Evolutionary conservation across 805 yeast genomes (phyloP).

Genomic region (Lachancea fermentati): DNA sequence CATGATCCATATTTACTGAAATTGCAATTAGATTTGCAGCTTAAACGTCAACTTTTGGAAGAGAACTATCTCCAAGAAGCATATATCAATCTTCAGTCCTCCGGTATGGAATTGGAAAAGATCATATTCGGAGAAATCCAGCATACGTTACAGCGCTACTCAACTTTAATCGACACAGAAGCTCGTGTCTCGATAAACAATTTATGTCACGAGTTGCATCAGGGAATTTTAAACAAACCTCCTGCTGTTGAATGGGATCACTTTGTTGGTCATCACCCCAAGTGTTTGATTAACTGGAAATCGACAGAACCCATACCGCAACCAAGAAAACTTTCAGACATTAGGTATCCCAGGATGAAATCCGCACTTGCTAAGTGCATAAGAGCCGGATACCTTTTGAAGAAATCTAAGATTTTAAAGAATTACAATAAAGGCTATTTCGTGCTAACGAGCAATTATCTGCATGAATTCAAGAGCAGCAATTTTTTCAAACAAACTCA

Average conservation of each 20-base stretch:
- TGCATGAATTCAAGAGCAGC: conserved; percentile 56
- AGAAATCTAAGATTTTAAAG: conserved; percentile 57
- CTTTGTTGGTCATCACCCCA: conserved; percentile 44
- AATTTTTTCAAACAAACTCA: conserved; percentile 25
- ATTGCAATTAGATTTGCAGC: conserved; percentile 56
- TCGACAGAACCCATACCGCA: conserved; percentile 37
- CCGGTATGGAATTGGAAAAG: conserved; percentile 60
- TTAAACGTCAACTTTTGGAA: conserved; percentile 54
- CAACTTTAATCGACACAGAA: conserved; percentile 47
- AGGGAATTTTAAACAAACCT: conserved; percentile 48
- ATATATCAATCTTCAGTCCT: conserved; percentile 54
- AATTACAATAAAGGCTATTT: conserved; percentile 59
- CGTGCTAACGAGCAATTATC: conserved; percentile 58
- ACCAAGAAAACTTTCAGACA: conserved; percentile 45
- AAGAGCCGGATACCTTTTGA: conserved; percentile 53
- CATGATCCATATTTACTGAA: conserved; percentile 62
- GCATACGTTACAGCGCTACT: conserved; percentile 46
- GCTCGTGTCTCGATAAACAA: conserved; percentile 50
- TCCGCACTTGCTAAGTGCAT: conserved; percentile 47
- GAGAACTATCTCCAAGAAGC: conserved; percentile 65
- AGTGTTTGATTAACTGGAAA: conserved; percentile 37
- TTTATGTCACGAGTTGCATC: conserved; percentile 38
- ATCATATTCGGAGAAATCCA: conserved; percentile 61
- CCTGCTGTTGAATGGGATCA: conserved; percentile 68
- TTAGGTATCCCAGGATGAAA: conserved; percentile 49